These are phyloP conservation scores for Opeltia flavorubescens DNA, from an alignment of 495 filamentous ascomycete species.

Conservation along the genomic window DNA sequence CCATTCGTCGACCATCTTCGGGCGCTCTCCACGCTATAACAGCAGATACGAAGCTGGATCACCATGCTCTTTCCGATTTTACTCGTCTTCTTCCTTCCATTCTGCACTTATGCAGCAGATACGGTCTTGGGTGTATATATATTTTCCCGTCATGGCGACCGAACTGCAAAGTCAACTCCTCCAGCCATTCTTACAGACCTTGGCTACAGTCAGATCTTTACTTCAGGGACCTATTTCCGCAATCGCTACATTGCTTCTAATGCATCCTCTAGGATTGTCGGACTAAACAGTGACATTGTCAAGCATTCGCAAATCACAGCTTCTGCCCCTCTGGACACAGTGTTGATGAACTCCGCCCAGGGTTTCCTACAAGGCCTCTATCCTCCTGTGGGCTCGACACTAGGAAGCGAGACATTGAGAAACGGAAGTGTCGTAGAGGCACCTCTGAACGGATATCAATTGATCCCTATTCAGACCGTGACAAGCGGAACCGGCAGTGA, in stretches of 20 bases:
- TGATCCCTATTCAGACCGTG: conserved; percentile 37
- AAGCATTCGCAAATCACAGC: conserved; percentile 43
- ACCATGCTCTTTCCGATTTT: conserved; percentile 18
- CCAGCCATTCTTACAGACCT: conserved; percentile 42
- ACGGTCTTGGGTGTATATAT: conserved; percentile 50
- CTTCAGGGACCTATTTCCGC: conserved; percentile 47
- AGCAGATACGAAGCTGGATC: too few relatives aligned
- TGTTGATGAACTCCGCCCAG: conserved; percentile 44
- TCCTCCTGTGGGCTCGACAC: conserved; percentile 36
- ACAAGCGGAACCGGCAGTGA: conserved; percentile 34
- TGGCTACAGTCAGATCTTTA: conserved; percentile 47
- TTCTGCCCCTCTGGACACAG: conserved; percentile 41
- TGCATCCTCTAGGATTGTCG: conserved; percentile 37
- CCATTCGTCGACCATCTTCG: too few relatives aligned
- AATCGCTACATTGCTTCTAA: conserved; percentile 40
- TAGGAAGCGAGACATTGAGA: conserved; percentile 24
- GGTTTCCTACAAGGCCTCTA: conserved; percentile 52
- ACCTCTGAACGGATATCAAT: conserved; percentile 46
- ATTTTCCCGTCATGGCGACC: conserved; percentile 52
- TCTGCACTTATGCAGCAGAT: conserved; percentile 34
- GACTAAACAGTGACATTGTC: conserved; percentile 41
- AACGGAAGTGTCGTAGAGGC: conserved; percentile 39
- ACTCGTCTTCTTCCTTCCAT: conserved; percentile 19
- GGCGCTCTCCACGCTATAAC: too few relatives aligned
- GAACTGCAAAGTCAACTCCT: conserved; percentile 39